These are phyloP conservation scores for Eucalyptus erythrocorys DNA, from an alignment of 345 rosid genomes.

Conservation along the genomic window DNA sequence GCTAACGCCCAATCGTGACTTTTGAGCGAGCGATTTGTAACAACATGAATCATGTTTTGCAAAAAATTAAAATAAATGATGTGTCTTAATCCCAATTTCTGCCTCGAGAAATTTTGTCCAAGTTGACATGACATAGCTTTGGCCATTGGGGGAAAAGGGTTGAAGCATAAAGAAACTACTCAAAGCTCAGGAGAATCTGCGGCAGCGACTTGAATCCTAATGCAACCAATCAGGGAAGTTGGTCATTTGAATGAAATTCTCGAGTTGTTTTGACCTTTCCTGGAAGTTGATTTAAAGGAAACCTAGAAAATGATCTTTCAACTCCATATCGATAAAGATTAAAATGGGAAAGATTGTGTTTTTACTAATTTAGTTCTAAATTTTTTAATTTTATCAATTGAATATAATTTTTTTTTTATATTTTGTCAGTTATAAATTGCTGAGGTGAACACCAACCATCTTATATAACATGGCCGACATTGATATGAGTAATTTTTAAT, in stretches of 20 bases:
- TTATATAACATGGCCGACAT: rapidly evolving
- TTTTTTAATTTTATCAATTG: rapidly evolving
- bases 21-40: not conserved
- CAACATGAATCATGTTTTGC: not conserved
- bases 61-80: not conserved
- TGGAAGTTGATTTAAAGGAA: not conserved
- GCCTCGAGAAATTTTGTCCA: not conserved
- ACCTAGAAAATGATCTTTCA: not conserved
- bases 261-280: not conserved
- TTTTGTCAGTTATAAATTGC: rapidly evolving
- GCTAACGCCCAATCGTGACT: not conserved
- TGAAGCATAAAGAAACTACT: not conserved
- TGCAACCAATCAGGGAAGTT: not conserved
- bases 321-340: not conserved
- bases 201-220: not conserved
- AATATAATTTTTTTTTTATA: no score
- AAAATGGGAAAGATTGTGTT: not conserved
- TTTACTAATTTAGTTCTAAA: no score
- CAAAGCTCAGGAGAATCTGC: not conserved
- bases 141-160: not conserved
- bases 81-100: not conserved
- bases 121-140: not conserved
- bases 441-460: rapidly evolving
- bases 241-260: not conserved
- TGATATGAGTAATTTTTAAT: no score